These are phyloP conservation scores for Gossypium gossypioides DNA, from an alignment of 441 rosid species.

Conservation along the genomic window DNA sequence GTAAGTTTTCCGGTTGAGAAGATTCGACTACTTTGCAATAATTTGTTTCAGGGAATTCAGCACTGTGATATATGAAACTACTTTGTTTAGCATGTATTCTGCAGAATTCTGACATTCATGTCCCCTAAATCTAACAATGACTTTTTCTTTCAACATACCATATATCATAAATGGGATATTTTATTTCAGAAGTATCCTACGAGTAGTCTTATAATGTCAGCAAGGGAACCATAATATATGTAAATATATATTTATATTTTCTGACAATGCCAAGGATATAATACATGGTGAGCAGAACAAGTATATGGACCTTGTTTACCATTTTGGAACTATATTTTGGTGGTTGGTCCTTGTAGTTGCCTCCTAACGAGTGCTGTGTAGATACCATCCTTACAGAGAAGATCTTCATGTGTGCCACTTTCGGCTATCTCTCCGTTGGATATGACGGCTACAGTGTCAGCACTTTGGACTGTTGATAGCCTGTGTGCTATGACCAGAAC, in stretches of 20 bases:
- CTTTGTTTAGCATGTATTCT: no score
- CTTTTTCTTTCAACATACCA: not conserved
- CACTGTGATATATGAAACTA: no score
- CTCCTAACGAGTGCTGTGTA: conserved; percentile 15
- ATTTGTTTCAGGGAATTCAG: no score
- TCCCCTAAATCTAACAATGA: not conserved
- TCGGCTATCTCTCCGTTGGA: conserved; percentile 17
- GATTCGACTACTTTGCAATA: no score
- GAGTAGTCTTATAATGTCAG: not conserved
- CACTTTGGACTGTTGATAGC: conserved; percentile 16
- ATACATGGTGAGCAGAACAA: no score
- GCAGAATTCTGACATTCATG: no score
- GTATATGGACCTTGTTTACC: not conserved
- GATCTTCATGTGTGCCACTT: conserved; percentile 14
- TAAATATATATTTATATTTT: no score
- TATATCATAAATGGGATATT: not conserved
- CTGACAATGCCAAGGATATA: no score
- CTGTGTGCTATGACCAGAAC: conserved; percentile 17
- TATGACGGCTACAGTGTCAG: conserved; percentile 12
- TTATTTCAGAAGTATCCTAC: not conserved
- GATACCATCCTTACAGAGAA: conserved; percentile 10
- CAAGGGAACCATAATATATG: not conserved
- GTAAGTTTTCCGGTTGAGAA: no score
- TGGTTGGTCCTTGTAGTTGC: conserved; percentile 9
- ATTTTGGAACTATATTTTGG: conserved; percentile 1